phyloP scores from a whole-genome alignment of 2,329 filamentous ascomycete species.

The Magnaporthiopsis rhizophila region DNA sequence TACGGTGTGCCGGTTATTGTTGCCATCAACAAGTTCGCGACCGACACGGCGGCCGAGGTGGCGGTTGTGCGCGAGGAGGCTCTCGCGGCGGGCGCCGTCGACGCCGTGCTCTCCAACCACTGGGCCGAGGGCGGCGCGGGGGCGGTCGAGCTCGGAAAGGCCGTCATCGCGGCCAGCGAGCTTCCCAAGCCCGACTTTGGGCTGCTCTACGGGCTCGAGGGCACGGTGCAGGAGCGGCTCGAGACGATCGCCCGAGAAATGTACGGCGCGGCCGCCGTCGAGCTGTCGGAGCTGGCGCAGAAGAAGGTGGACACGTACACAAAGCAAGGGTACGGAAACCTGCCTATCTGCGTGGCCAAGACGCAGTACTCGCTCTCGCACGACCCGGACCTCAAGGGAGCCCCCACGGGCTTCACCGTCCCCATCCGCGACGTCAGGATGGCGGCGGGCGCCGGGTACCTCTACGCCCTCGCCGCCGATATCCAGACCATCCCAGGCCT shows the following conservation, averaged over 20 bases:
- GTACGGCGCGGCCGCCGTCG: slow-evolving; percentile 85
- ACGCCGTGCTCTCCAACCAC: slow-evolving; percentile 90
- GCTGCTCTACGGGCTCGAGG: slow-evolving; percentile 74
- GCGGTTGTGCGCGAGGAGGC: slow-evolving; percentile 84
- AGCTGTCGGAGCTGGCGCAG: slow-evolving; percentile 89
- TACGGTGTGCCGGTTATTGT: slow-evolving; percentile 94
- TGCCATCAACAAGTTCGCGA: slow-evolving; percentile 93
- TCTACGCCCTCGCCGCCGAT: slow-evolving; percentile 92
- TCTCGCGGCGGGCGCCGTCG: slow-evolving; percentile 83
- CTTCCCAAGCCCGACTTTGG: slow-evolving; percentile 75
- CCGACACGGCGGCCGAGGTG: slow-evolving; percentile 88
- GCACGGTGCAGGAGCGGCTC: slow-evolving; percentile 79
- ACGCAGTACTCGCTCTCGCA: slow-evolving; percentile 96
- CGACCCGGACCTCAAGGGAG: slow-evolving; percentile 88
- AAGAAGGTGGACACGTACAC: slow-evolving; percentile 96
- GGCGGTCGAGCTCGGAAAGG: slow-evolving; percentile 79
- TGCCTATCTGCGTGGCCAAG: slow-evolving; percentile 96
- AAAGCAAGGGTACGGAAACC: slow-evolving; percentile 80
- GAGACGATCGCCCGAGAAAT: slow-evolving; percentile 81
- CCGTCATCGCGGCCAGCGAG: slow-evolving; percentile 72
- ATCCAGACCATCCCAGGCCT: slow-evolving; percentile 97
- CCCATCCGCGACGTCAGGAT: slow-evolving; percentile 91
- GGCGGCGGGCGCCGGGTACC: slow-evolving; percentile 87
- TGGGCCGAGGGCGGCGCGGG: slow-evolving; percentile 93
- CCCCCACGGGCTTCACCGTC: slow-evolving; percentile 87